Evolutionary conservation across 2,329 filamentous ascomycete species (phyloP).

Genomic region (Cordyceps cicadae): DNA sequence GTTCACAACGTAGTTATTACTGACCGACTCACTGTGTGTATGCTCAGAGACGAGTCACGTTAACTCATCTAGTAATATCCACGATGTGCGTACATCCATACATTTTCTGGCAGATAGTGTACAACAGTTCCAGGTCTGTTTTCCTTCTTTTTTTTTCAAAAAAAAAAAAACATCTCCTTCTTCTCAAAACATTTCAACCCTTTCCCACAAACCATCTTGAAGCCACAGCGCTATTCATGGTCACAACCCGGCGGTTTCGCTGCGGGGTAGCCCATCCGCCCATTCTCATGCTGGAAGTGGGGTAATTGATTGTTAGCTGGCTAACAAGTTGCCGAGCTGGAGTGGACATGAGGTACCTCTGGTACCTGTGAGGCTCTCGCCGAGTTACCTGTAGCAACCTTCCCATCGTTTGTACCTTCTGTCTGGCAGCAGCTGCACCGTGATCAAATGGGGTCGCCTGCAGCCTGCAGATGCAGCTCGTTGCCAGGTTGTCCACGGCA

Average conservation of each 20-base stretch:
- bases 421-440: background rate
- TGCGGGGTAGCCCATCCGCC: constrained; percentile 10
- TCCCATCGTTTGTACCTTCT: background rate
- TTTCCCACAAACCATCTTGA: background rate
- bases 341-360: background rate
- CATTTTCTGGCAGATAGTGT: background rate
- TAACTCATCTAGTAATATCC: background rate
- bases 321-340: background rate
- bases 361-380: background rate
- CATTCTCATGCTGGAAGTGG: constrained; percentile 2
- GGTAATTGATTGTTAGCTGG: background rate
- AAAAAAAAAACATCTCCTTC: too few species aligned
- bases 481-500: background rate
- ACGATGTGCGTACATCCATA: too few species aligned
- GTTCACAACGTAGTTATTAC: too few species aligned
- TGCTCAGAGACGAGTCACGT: too few species aligned
- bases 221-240: background rate
- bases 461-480: background rate
- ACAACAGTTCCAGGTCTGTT: too few species aligned
- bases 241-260: background rate
- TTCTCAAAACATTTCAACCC: too few species aligned
- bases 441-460: background rate
- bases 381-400: background rate
- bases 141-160: too few species aligned
- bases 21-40: too few species aligned